Evolutionary conservation across 2,329 filamentous ascomycete species (phyloP).

Genomic region (Hymenoscyphus fructigenus): DNA sequence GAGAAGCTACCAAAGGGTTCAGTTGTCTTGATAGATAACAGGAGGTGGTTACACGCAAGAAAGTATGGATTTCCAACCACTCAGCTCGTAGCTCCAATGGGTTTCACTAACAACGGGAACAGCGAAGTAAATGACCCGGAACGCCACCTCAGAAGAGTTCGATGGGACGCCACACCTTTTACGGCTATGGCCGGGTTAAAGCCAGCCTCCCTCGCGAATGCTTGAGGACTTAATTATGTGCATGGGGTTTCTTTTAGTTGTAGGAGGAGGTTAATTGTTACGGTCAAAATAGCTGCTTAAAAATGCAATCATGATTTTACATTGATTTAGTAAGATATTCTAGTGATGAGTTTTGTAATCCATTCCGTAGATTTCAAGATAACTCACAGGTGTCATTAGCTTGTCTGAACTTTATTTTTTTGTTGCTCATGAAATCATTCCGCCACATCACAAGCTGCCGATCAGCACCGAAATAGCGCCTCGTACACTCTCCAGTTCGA

Average conservation of each 20-base stretch:
- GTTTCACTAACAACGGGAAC: neutral
- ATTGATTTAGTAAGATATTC: neutral
- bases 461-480: neutral
- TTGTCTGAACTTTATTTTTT: neutral
- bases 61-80: constrained; percentile 16
- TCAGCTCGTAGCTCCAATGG: neutral
- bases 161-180: constrained; percentile 35
- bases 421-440: neutral
- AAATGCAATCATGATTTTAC: neutral
- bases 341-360: no score
- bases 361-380: neutral
- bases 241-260: neutral
- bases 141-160: constrained; percentile 39
- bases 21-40: constrained; percentile 40
- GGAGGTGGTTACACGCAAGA: constrained; percentile 40
- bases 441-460: neutral
- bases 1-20: constrained; percentile 33
- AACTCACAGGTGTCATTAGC: neutral
- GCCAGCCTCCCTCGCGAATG: neutral
- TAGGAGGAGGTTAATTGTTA: neutral
- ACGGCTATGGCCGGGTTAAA: neutral
- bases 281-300: neutral
- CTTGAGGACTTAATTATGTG: neutral
- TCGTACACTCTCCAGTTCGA: neutral
- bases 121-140: constrained; percentile 36